Percentiles rank a stretch among this genome's conserved stretches.
phyloP scores from a whole-genome alignment of 768 basidiomycete species.

The Pleurotus salmoneostramineus region DNA sequence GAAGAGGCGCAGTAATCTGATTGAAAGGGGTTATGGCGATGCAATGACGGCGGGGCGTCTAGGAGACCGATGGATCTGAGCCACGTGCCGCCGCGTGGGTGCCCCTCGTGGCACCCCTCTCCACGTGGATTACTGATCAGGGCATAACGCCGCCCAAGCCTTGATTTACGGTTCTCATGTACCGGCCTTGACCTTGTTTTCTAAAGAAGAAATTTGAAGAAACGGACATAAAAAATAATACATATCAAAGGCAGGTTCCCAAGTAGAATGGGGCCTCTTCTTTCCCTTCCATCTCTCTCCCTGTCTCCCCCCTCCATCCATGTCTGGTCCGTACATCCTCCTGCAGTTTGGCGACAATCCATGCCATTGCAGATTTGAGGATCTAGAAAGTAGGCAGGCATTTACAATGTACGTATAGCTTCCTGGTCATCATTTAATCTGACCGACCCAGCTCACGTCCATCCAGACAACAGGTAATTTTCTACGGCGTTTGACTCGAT shows the following conservation, averaged over 20 bases:
- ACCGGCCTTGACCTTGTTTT: constrained; percentile 33
- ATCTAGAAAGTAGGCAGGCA: constrained; percentile 58
- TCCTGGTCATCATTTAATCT: constrained; percentile 1
- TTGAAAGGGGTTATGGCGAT: background rate
- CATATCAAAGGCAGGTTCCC: constrained; percentile 8
- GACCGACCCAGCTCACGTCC: background rate
- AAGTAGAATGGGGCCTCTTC: constrained; percentile 17
- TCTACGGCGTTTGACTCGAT: background rate
- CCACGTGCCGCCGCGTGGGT: constrained; percentile 2
- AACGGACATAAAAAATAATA: constrained; percentile 10
- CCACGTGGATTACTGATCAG: background rate
- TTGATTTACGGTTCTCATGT: constrained; percentile 21
- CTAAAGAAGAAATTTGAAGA: constrained; percentile 26
- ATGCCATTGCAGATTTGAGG: constrained; percentile 57
- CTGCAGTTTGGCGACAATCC: constrained; percentile 65
- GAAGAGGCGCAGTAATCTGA: background rate
- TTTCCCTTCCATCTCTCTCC: constrained; percentile 11
- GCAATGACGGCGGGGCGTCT: no score
- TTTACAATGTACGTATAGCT: constrained; percentile 58
- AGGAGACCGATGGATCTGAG: background rate
- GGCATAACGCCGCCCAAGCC: background rate
- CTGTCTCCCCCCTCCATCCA: constrained; percentile 14
- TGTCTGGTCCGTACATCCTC: constrained; percentile 43
- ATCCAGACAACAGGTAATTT: constrained; percentile 4
- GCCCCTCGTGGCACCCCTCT: constrained; percentile 1